phyloP scores from a whole-genome alignment of 208 protist species.

The Trypanosoma melophagium region DNA sequence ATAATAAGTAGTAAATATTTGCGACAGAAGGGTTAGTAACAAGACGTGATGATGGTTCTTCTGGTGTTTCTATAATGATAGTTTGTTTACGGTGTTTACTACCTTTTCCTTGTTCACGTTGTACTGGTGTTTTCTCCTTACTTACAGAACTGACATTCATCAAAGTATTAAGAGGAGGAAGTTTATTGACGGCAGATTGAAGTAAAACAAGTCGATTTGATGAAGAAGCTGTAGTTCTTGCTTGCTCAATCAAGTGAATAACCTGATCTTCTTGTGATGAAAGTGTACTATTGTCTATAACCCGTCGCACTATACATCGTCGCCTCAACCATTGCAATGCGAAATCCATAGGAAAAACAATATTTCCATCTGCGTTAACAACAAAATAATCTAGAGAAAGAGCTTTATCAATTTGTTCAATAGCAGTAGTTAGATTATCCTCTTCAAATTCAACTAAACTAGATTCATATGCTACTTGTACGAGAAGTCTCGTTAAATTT shows the following conservation, averaged over 20 bases:
- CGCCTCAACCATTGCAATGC: slow-evolving; percentile 48
- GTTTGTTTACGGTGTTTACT: slow-evolving; percentile 4
- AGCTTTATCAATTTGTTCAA: slow-evolving; percentile 32
- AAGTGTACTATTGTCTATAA: slow-evolving; percentile 28
- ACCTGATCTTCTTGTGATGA: slow-evolving; percentile 39
- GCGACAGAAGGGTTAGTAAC: slow-evolving; percentile 25
- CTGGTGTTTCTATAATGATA: background rate
- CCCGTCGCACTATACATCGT: slow-evolving; percentile 34
- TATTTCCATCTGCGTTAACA: slow-evolving; percentile 20
- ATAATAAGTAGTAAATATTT: slow-evolving; percentile 63
- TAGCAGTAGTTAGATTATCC: slow-evolving; percentile 50
- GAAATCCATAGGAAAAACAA: slow-evolving; percentile 53
- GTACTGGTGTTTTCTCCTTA: background rate
- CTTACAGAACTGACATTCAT: background rate
- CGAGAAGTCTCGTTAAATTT: slow-evolving; percentile 29
- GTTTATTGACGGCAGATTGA: slow-evolving; percentile 47
- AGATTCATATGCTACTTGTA: slow-evolving; percentile 62
- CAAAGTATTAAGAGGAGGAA: slow-evolving; percentile 35
- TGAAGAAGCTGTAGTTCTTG: slow-evolving; percentile 31
- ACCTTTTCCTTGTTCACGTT: slow-evolving; percentile 7
- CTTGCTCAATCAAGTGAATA: slow-evolving; percentile 54
- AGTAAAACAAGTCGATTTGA: slow-evolving; percentile 47
- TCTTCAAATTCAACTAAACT: slow-evolving; percentile 67
- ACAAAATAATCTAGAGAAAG: slow-evolving; percentile 31
- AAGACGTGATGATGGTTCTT: background rate